Conservation (phyloP, 345 rosid genomes). For the Litchi chinensis region DNA sequence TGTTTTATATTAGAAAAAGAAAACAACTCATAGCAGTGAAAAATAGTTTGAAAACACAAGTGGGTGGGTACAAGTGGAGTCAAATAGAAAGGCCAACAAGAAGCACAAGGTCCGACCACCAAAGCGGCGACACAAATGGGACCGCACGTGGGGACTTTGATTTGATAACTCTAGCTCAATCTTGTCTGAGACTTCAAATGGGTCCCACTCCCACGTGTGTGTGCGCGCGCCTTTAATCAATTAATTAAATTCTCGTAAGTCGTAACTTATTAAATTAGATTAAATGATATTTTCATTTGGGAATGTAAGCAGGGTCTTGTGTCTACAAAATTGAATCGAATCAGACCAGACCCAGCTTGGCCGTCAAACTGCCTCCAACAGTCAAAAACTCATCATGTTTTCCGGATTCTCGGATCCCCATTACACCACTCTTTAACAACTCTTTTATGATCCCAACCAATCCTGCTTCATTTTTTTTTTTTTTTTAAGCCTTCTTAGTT, state of each 20-base stretch:
- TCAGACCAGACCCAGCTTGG: slow-evolving; percentile 32
- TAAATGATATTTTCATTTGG: slow-evolving; percentile 11
- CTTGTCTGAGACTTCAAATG: not conserved
- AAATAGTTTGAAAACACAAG: not conserved
- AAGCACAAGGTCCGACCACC: slow-evolving; percentile 49
- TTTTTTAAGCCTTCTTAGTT: no score
- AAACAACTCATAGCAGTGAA: no score
- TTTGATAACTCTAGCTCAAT: slow-evolving; percentile 12
- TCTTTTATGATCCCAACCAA: not conserved
- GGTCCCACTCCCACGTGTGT: slow-evolving; percentile 43
- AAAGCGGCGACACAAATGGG: slow-evolving; percentile 66
- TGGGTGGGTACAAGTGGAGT: slow-evolving; percentile 7
- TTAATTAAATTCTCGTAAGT: not conserved
- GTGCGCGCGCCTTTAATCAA: not conserved
- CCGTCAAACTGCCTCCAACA: slow-evolving; percentile 40
- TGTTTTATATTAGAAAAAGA: no score
- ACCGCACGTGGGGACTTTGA: slow-evolving; percentile 48
- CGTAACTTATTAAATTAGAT: not conserved
- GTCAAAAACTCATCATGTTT: slow-evolving; percentile 54
- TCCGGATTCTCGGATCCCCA: slow-evolving; percentile 59
- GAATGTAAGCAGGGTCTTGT: slow-evolving; percentile 7
- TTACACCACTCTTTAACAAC: not conserved
- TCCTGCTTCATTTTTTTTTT: no score
- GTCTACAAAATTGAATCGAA: not conserved
- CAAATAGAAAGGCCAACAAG: slow-evolving; percentile 27